These are phyloP conservation scores for Syzygium aqueum DNA, from an alignment of 345 rosid species.

Conservation along the genomic window DNA sequence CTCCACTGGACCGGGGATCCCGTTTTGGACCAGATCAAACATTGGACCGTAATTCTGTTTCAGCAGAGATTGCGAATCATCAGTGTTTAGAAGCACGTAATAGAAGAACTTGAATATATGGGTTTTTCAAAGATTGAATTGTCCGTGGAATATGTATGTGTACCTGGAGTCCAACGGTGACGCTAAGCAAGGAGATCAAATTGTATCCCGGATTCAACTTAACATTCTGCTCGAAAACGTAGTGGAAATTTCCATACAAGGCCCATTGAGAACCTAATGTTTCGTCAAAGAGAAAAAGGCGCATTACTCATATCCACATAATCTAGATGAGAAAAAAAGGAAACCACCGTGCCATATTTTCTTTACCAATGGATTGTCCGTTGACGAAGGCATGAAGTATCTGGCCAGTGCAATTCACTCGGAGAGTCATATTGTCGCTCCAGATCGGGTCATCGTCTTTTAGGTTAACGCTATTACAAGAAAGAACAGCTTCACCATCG, in stretches of 20 bases:
- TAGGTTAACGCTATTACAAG: constrained; percentile 14
- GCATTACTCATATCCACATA: neutral
- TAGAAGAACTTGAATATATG: neutral
- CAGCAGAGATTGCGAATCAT: neutral
- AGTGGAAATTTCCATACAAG: constrained; percentile 18
- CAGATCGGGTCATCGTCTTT: constrained; percentile 33
- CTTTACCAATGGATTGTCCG: constrained; percentile 32
- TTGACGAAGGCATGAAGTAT: constrained; percentile 53
- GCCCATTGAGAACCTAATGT: constrained; percentile 35
- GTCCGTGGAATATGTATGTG: neutral
- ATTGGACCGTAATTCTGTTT: constrained; percentile 29
- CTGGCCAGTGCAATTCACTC: constrained; percentile 38
- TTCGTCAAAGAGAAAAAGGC: neutral
- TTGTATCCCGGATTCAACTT: constrained; percentile 33
- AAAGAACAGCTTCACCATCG: neutral
- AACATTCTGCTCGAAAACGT: constrained; percentile 20
- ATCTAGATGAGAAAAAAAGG: neutral
- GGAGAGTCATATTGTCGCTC: constrained; percentile 32
- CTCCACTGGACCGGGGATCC: constrained; percentile 25
- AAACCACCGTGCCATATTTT: neutral
- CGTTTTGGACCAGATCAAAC: constrained; percentile 12
- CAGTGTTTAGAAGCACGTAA: neutral
- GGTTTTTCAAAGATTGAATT: neutral
- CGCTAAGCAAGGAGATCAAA: constrained; percentile 41
- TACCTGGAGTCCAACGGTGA: constrained; percentile 53